Conservation (phyloP, 106 monocot genomes). For the Hemerocallis citrina region DNA sequence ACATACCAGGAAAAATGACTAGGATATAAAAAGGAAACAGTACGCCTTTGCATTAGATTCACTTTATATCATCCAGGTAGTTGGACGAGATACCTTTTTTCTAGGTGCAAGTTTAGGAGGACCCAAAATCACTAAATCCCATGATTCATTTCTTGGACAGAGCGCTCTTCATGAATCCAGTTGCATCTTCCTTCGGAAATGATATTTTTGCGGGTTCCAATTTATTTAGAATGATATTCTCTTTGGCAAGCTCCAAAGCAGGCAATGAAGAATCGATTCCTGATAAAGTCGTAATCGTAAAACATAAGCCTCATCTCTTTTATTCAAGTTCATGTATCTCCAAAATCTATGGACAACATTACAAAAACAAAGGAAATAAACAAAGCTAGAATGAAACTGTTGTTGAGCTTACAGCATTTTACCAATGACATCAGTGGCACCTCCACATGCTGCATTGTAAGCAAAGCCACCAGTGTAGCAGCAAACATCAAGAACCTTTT, state of each 20-base stretch:
- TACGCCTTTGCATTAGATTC: background rate
- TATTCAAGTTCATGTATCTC: too few species aligned
- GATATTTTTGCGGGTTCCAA: slow-evolving; percentile 52
- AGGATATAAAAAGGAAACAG: background rate
- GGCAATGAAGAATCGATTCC: slow-evolving; percentile 88
- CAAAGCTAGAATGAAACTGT: too few species aligned
- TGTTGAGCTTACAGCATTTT: slow-evolving; percentile 29
- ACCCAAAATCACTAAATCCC: slow-evolving; percentile 90
- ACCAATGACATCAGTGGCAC: slow-evolving; percentile 84
- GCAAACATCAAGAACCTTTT: slow-evolving; percentile 80
- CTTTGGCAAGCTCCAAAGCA: slow-evolving; percentile 85
- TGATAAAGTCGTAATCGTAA: slow-evolving; percentile 13
- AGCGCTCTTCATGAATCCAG: slow-evolving; percentile 79
- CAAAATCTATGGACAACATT: too few species aligned
- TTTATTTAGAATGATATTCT: slow-evolving; percentile 73
- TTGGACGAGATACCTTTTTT: slow-evolving; percentile 45
- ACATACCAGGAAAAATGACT: background rate
- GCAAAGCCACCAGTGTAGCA: slow-evolving; percentile 97
- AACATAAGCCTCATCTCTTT: background rate
- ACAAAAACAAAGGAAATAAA: too few species aligned
- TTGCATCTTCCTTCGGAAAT: slow-evolving; percentile 82
- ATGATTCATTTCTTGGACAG: slow-evolving; percentile 50
- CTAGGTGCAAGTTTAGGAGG: slow-evolving; percentile 94
- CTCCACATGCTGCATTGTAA: slow-evolving; percentile 68
- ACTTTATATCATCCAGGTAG: background rate